A percentile compares a stretch with the other conserved stretches of the same genome.
phyloP scores from a whole-genome alignment of 495 filamentous ascomycete genomes.

The Neurospora sp. region DNA sequence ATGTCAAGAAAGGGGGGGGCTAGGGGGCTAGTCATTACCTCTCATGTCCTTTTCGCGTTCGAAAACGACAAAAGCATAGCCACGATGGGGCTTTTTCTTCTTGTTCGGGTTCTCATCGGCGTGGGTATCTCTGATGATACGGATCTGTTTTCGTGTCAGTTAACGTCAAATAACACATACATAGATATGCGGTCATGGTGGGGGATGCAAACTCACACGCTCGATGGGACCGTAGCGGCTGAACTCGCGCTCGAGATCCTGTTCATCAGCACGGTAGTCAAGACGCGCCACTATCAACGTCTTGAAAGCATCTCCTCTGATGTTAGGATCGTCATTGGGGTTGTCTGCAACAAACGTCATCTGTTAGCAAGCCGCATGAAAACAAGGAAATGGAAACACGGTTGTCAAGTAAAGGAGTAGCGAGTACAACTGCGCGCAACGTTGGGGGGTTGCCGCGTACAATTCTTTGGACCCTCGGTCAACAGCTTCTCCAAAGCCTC shows the following conservation, averaged over 20 bases:
- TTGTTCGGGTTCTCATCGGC: constrained; percentile 61
- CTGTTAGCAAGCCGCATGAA: constrained; percentile 3
- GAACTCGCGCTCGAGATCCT: constrained; percentile 91
- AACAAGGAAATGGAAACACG: not conserved
- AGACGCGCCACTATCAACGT: constrained; percentile 89
- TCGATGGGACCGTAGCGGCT: constrained; percentile 91
- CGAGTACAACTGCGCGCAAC: not conserved
- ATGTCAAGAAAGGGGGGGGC: constrained; percentile 27
- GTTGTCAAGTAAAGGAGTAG: not conserved
- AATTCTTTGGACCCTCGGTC: constrained; percentile 55
- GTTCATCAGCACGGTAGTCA: constrained; percentile 76
- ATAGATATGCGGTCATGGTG: not conserved
- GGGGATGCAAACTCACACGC: constrained; percentile 47
- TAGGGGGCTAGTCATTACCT: constrained; percentile 55
- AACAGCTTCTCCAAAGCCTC: constrained; percentile 50
- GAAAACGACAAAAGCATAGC: constrained; percentile 96
- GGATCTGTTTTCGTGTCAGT: constrained; percentile 50
- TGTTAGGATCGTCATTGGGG: constrained; percentile 68
- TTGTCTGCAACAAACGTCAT: constrained; percentile 39
- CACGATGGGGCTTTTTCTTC: constrained; percentile 74
- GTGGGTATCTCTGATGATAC: constrained; percentile 63
- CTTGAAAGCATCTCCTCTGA: constrained; percentile 87
- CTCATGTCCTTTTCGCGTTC: constrained; percentile 99
- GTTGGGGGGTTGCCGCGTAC: constrained; percentile 40
- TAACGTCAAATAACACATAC: not conserved